Percentiles rank a stretch among this genome's conserved stretches.
phyloP scores from a whole-genome alignment of 2,329 filamentous ascomycete genomes.

The Fusarium equiseti region DNA sequence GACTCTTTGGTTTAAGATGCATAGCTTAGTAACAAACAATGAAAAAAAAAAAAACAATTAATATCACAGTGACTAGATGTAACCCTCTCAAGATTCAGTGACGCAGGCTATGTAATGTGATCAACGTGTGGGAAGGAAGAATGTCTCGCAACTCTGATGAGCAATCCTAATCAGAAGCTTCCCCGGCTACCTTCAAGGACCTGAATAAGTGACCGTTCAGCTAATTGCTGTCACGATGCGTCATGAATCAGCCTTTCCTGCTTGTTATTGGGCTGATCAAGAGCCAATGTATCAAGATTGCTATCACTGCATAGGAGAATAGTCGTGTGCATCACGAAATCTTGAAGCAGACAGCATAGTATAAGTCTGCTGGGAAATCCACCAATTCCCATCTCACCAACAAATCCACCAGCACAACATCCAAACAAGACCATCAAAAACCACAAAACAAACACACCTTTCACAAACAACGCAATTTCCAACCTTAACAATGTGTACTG shows the following conservation, averaged over 20 bases:
- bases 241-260: no score
- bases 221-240: no score
- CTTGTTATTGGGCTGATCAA: background rate
- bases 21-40: background rate
- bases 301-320: background rate
- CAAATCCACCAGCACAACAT: background rate
- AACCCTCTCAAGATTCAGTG: no score
- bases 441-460: background rate
- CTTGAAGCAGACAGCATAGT: background rate
- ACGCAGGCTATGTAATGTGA: background rate
- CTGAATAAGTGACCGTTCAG: background rate
- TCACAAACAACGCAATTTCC: background rate
- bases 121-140: background rate
- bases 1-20: conserved; percentile 2
- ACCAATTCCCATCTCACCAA: background rate
- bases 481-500: background rate
- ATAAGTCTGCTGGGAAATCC: background rate
- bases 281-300: rapidly evolving
- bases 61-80: background rate
- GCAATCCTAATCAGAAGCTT: background rate
- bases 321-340: background rate
- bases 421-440: background rate
- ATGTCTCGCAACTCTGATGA: background rate
- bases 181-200: no score
- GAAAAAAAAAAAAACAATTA: background rate